phyloP scores from a whole-genome alignment of 495 filamentous ascomycete species.

The Bryoglossum gracile region DNA sequence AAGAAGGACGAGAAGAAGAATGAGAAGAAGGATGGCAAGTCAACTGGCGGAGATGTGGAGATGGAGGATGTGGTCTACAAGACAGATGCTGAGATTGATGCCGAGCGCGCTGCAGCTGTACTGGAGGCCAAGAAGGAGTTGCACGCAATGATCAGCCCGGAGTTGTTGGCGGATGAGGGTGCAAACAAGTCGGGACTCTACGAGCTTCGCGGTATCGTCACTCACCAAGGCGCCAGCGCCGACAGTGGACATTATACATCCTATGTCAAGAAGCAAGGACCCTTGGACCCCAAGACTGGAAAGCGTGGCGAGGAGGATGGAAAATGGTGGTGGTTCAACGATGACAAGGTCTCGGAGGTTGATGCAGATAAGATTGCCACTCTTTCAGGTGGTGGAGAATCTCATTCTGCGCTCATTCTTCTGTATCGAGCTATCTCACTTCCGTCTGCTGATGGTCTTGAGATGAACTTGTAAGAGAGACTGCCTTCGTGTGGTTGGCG shows the following conservation, averaged over 20 bases:
- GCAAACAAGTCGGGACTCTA: conserved; percentile 91
- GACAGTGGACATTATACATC: conserved; percentile 98
- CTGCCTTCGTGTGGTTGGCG: conserved; percentile 8
- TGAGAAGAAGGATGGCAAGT: conserved; percentile 23
- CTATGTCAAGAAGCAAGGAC: conserved; percentile 85
- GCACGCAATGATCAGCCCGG: conserved; percentile 61
- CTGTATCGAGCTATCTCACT: conserved; percentile 79
- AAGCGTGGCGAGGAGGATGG: conserved; percentile 74
- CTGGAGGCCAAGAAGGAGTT: conserved; percentile 77
- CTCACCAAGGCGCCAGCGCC: conserved; percentile 94
- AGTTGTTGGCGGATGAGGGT: conserved; percentile 65
- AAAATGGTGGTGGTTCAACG: conserved; percentile 99
- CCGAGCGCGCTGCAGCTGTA: conserved; percentile 67
- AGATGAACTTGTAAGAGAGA: not conserved
- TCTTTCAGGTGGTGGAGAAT: conserved; percentile 89
- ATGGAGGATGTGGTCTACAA: conserved; percentile 76
- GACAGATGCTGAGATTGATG: conserved; percentile 87
- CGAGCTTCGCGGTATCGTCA: conserved; percentile 88
- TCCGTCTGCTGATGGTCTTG: conserved; percentile 37
- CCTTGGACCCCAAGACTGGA: conserved; percentile 55
- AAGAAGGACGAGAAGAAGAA: conserved; percentile 33
- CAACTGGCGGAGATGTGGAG: conserved; percentile 48
- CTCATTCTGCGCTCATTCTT: conserved; percentile 87
- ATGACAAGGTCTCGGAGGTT: conserved; percentile 94
- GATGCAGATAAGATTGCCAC: conserved; percentile 84